Evolutionary conservation across 2,329 filamentous ascomycete genomes (phyloP), one percentile per base, ranked within the genome.

Genomic region (Alternaria arborescens): DNA sequence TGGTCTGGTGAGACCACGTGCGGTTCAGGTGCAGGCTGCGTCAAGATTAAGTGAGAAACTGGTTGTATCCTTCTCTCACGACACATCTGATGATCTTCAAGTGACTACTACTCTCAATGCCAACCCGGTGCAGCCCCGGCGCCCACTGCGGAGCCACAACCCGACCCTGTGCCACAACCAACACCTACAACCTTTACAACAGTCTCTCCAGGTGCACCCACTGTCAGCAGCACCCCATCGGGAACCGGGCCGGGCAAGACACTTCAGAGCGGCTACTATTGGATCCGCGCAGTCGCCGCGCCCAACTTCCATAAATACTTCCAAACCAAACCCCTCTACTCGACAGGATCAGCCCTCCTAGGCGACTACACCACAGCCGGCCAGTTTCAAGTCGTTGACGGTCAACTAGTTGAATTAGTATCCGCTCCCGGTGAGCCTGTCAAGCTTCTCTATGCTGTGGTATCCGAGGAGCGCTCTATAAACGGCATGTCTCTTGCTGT

Each of bases 341-440:
- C 79, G 0, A 74, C 83, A 1, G 83, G 84, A 10, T 75, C 78
- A 26, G 86, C 86, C 2, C 77, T 87, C 28, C 79, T 88, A 55
- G 82, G 81, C 47, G 80, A 79, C 60, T 81, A 83, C 74, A 82
- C 78, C 6, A 84, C 82, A 1, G 87, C 86, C 0, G 86, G 86
- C 0, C 86, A 89, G 73, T 87, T 85, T 78, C 83, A 85, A 64
- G 80, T 88, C 58, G 78, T 83, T 4, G 77, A 80, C 44, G 86
- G 85, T 0, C 87, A 89, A 74, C 82, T 88, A 1, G 82, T 87
- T 2, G 81, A 86, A 66, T 78, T 86, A 61, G 82, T 87, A 10
- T 82, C 84, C 26, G 72, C 67, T 59, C 79, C 84, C 0, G 78
- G 84, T 62, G 78, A 79, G 43, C 80, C 82, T 5, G 82, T 81